Conservation (phyloP, 495 filamentous ascomycete species). For the Aspergillus sclerotioniger region DNA sequence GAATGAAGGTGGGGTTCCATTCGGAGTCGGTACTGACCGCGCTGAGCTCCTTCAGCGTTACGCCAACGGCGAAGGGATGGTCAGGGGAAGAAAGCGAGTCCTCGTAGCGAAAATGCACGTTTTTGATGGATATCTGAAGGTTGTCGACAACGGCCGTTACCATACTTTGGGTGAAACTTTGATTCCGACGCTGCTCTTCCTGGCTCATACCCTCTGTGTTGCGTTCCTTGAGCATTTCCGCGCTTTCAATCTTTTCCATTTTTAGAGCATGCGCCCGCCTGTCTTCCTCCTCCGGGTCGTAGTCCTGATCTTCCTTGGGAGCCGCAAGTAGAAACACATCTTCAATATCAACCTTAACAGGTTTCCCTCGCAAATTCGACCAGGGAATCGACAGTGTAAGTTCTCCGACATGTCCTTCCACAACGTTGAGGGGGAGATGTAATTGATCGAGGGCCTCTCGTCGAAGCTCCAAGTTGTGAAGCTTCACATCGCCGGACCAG, state of each 20-base stretch:
- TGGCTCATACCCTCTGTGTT: slow-evolving; percentile 89
- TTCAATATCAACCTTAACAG: slow-evolving; percentile 90
- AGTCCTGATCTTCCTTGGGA: slow-evolving; percentile 89
- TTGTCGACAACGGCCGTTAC: slow-evolving; percentile 97
- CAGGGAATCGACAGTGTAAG: slow-evolving; percentile 91
- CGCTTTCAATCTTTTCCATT: slow-evolving; percentile 96
- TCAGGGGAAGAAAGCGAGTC: slow-evolving; percentile 94
- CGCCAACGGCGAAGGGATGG: slow-evolving; percentile 88
- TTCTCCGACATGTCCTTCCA: slow-evolving; percentile 88
- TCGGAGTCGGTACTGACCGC: slow-evolving; percentile 91
- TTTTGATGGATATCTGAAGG: slow-evolving; percentile 93
- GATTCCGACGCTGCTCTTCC: slow-evolving; percentile 92
- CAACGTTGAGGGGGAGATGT: slow-evolving; percentile 90
- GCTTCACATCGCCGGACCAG: slow-evolving; percentile 95
- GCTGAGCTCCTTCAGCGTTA: slow-evolving; percentile 92
- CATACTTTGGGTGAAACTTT: slow-evolving; percentile 93
- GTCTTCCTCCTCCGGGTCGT: slow-evolving; percentile 88
- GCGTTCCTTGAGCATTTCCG: slow-evolving; percentile 86
- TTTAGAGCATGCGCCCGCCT: slow-evolving; percentile 79
- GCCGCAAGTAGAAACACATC: slow-evolving; percentile 95
- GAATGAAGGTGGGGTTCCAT: slow-evolving; percentile 93
- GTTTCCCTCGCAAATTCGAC: slow-evolving; percentile 92
- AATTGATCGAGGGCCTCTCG: slow-evolving; percentile 95
- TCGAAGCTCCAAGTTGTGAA: slow-evolving; percentile 86
- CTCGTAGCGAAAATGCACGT: slow-evolving; percentile 96